Percentiles rank a stretch among this genome's conserved stretches.
Conservation (phyloP, 1,139 yeast species). For the Kurtzmaniella quercitrusa region DNA sequence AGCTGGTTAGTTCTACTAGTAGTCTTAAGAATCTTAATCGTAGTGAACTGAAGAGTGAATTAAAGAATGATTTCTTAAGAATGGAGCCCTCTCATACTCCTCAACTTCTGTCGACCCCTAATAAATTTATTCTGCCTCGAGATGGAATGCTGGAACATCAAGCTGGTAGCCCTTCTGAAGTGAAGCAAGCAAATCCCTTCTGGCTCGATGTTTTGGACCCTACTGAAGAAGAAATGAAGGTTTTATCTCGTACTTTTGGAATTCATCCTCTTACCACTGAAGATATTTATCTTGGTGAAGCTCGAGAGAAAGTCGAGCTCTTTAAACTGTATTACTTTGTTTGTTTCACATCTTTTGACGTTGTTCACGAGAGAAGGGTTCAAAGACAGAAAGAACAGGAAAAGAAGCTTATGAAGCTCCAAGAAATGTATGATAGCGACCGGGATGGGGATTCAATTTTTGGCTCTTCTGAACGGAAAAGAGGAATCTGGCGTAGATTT, state of each 20-base stretch:
- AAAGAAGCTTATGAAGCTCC: conserved; percentile 34
- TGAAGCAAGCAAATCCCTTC: conserved; percentile 45
- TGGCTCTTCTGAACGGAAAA: conserved; percentile 17
- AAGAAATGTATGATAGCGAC: conserved; percentile 30
- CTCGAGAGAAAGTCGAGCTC: conserved; percentile 91
- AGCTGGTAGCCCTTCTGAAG: conserved; percentile 5
- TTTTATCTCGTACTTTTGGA: conserved; percentile 83
- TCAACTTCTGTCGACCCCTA: conserved; percentile 2
- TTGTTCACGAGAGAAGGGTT: conserved; percentile 66
- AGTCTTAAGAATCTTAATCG: neutral
- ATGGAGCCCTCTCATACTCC: conserved; percentile 1
- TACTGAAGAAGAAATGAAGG: conserved; percentile 95
- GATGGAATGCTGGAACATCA: neutral
- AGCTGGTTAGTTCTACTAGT: neutral
- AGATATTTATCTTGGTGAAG: conserved; percentile 89
- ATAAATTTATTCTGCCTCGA: neutral
- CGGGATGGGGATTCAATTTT: conserved; percentile 16
- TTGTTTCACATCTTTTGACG: conserved; percentile 90
- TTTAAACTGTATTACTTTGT: conserved; percentile 87
- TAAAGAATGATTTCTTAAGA: neutral
- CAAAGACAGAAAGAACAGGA: conserved; percentile 43
- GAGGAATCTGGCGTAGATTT: conserved; percentile 16
- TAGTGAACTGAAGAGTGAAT: neutral
- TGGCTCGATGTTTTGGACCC: conserved; percentile 95
- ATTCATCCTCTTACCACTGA: conserved; percentile 95